Base-by-base conservation (phyloP, 106 monocot species). In the Phalaenopsis equestris region DNA sequence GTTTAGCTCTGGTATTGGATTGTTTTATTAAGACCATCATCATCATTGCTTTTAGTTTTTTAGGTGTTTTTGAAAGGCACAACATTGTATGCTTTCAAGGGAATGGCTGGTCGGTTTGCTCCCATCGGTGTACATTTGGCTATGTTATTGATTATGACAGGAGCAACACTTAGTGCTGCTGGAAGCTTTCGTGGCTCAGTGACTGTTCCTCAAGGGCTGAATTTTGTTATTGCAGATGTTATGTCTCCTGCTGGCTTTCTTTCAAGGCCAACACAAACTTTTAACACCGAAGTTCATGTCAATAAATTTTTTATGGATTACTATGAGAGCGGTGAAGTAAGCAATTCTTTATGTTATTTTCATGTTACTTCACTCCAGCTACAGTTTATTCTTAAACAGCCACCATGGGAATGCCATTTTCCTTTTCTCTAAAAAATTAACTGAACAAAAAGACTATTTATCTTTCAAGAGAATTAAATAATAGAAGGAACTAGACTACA, bases 301-400 rank as follows among this genome's bases (percentile, higher is more conserved):
- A 98, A 98, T 83, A 91, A 79, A 84, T 98, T 98, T 84, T 98
- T 78, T 41, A 98, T 98, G 94, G 88, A 98, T 16, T 94, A 98
- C 67, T 94, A 98, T 85, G 98, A 94, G 10, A 98, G 94, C 73
- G 98, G 98, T 2, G 94, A 94, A 91, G 94, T 94, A 92, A 77
- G 65, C 58, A 15, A 56, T 76, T 58, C 43, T 70, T 78, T 19
- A 48, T 56, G 45, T 73, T 24, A 36, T 56, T 45, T n/a, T 74
- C 74, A 42, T 52, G 19, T 78, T 77, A 73, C 42, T 43, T n/a
- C 19, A 43, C 17, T 52, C 10, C 12, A 5, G 6, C n/a, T 64
- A 21, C 64, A 1, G 23, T 64, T 64, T 64, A 0, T 21, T 39
- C 38, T 39, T 72, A 72, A 3, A n/a, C 58, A n/a, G 24, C 61